phyloP scores from a whole-genome alignment of 768 basidiomycete species.

The Chlorophyllum brunneum region DNA sequence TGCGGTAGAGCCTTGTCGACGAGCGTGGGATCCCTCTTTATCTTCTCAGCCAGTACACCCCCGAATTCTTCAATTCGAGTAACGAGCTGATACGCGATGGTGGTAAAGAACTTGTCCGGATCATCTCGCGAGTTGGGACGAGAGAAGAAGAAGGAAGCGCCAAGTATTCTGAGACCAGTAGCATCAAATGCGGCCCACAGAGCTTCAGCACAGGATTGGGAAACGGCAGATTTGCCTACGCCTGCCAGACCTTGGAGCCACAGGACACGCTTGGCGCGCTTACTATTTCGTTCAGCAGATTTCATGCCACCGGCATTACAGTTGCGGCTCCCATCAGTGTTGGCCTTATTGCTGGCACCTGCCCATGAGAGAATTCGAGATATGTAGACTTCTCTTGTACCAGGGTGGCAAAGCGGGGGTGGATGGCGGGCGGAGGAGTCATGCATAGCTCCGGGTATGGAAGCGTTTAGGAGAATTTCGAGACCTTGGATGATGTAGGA shows the following conservation, averaged over 20 bases:
- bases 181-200: too few relatives aligned
- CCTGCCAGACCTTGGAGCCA: conserved; percentile 6
- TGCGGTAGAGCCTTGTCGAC: neutral
- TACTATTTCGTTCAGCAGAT: too few relatives aligned
- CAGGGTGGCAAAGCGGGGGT: too few relatives aligned
- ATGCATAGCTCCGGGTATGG: neutral
- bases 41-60: neutral
- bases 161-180: too few relatives aligned
- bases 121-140: neutral
- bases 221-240: conserved; percentile 1
- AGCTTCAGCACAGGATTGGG: conserved; percentile 5
- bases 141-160: conserved; percentile 1
- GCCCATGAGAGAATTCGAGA: conserved; percentile 28
- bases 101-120: neutral
- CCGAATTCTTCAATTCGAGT: neutral
- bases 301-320: too few relatives aligned
- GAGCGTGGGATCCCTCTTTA: neutral
- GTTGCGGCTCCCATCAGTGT: too few relatives aligned
- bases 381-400: conserved; percentile 43
- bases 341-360: too few relatives aligned
- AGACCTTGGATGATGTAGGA: neutral
- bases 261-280: neutral
- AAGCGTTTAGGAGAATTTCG: neutral
- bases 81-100: neutral
- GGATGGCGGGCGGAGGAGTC: neutral